Evolutionary conservation across 805 yeast species (phyloP).

Genomic region (Candida succiphila): DNA sequence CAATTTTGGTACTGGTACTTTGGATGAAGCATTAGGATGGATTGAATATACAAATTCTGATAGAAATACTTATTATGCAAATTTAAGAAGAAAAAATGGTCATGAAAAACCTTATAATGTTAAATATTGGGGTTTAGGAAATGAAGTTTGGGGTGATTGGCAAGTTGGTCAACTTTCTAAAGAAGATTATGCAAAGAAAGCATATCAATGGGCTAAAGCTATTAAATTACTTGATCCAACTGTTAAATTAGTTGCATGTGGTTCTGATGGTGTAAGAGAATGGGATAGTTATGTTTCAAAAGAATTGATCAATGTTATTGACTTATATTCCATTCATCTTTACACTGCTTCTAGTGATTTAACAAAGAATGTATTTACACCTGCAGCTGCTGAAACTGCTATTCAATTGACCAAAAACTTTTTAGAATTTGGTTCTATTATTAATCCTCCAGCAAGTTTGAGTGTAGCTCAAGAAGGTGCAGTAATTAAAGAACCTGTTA

Average conservation of each 20-base stretch:
- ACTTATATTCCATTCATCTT: constrained; percentile 22
- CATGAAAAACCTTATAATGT: constrained; percentile 24
- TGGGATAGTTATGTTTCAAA: constrained; percentile 22
- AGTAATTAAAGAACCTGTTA: constrained; percentile 8
- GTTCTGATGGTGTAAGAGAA: constrained; percentile 18
- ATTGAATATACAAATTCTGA: constrained; percentile 24
- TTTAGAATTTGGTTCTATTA: constrained; percentile 19
- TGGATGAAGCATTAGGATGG: constrained; percentile 26
- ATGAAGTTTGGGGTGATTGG: constrained; percentile 28
- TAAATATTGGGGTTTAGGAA: constrained; percentile 27
- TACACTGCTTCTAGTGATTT: constrained; percentile 19
- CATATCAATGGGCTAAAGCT: constrained; percentile 26
- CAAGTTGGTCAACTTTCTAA: constrained; percentile 23
- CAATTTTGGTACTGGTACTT: constrained; percentile 27
- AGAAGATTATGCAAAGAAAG: constrained; percentile 20
- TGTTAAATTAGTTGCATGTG: constrained; percentile 20
- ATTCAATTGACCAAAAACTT: constrained; percentile 19
- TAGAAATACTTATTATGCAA: constrained; percentile 23
- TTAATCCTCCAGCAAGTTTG: constrained; percentile 6
- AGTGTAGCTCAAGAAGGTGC: constrained; percentile 5
- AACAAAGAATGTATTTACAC: constrained; percentile 18
- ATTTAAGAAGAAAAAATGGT: constrained; percentile 23
- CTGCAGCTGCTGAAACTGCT: constrained; percentile 23
- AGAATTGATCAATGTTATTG: constrained; percentile 15
- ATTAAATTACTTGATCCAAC: constrained; percentile 20